Evolutionary conservation across 139 green algal genomes (phyloP).

Genomic region (Picochlorum sp.): DNA sequence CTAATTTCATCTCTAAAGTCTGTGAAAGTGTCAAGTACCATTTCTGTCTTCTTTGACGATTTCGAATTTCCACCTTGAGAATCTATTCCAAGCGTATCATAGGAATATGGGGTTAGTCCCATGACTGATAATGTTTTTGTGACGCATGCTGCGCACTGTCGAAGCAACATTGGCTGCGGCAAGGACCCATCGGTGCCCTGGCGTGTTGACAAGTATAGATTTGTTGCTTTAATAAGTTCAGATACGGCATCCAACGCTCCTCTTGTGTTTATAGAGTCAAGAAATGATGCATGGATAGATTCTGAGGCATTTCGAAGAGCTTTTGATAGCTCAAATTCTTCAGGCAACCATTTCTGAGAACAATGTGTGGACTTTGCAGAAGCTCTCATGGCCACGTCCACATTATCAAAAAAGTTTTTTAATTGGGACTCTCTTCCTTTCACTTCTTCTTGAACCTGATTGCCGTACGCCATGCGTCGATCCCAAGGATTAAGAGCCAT

Average conservation of each 20-base stretch:
- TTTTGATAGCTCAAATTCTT: conserved; percentile 47
- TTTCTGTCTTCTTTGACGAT: conserved; percentile 1
- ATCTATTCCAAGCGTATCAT: conserved; percentile 39
- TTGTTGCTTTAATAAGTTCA: conserved; percentile 67
- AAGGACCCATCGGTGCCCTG: conserved; percentile 10
- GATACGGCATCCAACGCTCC: conserved; percentile 62
- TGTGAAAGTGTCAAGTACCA: conserved; percentile 61
- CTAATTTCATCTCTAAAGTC: conserved; percentile 70
- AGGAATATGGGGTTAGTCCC: conserved; percentile 43
- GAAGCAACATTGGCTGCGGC: conserved; percentile 66
- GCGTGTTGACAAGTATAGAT: conserved; percentile 70
- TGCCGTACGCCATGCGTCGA: conserved; percentile 62
- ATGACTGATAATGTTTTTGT: conserved; percentile 74
- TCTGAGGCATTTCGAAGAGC: conserved; percentile 24
- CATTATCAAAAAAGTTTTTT: conserved; percentile 90
- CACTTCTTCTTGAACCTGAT: conserved; percentile 53
- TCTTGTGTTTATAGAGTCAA: conserved; percentile 90
- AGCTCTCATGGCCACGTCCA: conserved; percentile 63
- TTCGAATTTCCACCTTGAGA: background rate
- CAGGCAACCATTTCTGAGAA: conserved; percentile 18
- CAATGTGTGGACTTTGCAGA: background rate
- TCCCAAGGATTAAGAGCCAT: conserved; percentile 88
- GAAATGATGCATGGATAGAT: conserved; percentile 60
- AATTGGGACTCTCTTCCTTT: conserved; percentile 56
- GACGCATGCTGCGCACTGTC: conserved; percentile 53